Conservation (phyloP, 2,329 filamentous ascomycete genomes). For the Aspergillus fijiensis region DNA sequence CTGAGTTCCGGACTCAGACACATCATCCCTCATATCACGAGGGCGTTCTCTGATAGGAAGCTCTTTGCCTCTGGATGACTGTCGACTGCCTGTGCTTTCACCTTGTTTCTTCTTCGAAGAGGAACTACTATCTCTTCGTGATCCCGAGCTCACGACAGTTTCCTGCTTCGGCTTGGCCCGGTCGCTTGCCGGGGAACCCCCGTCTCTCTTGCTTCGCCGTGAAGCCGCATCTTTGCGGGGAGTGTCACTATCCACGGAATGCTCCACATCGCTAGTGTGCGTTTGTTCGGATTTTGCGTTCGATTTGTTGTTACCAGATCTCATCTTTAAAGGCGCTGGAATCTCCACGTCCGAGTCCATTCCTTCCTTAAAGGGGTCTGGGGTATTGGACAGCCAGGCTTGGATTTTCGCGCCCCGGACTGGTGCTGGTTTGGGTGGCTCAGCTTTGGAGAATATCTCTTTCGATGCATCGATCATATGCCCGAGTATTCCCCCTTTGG, state of each 20-base stretch:
- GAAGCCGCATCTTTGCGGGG: slow-evolving; percentile 27
- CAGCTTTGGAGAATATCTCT: slow-evolving; percentile 47
- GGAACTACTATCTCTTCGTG: slow-evolving; percentile 9
- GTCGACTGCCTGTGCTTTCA: slow-evolving; percentile 15
- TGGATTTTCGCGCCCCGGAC: slow-evolving; percentile 56
- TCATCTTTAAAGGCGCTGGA: slow-evolving; percentile 43
- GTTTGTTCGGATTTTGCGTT: slow-evolving; percentile 25
- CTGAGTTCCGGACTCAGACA: slow-evolving; percentile 30
- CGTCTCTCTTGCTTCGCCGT: slow-evolving; percentile 22
- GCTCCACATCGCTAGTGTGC: slow-evolving; percentile 20
- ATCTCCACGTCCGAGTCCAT: slow-evolving; percentile 36
- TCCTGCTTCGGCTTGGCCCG: slow-evolving; percentile 17
- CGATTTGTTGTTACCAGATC: slow-evolving; percentile 37
- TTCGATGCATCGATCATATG: slow-evolving; percentile 47
- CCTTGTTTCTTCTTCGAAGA: slow-evolving; percentile 15
- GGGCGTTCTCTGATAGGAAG: slow-evolving; percentile 14
- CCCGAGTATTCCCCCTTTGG: slow-evolving; percentile 44
- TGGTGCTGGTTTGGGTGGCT: slow-evolving; percentile 40
- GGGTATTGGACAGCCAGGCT: slow-evolving; percentile 60
- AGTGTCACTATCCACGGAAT: slow-evolving; percentile 28
- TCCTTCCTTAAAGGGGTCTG: slow-evolving; percentile 55
- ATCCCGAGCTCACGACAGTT: slow-evolving; percentile 8
- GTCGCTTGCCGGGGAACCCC: slow-evolving; percentile 17
- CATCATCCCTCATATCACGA: slow-evolving; percentile 27
- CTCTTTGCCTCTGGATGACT: slow-evolving; percentile 16